A percentile compares a stretch with the other conserved stretches of the same genome.
Evolutionary conservation across 345 rosid genomes (phyloP).

Genomic region (Hypericum androsaemum): DNA sequence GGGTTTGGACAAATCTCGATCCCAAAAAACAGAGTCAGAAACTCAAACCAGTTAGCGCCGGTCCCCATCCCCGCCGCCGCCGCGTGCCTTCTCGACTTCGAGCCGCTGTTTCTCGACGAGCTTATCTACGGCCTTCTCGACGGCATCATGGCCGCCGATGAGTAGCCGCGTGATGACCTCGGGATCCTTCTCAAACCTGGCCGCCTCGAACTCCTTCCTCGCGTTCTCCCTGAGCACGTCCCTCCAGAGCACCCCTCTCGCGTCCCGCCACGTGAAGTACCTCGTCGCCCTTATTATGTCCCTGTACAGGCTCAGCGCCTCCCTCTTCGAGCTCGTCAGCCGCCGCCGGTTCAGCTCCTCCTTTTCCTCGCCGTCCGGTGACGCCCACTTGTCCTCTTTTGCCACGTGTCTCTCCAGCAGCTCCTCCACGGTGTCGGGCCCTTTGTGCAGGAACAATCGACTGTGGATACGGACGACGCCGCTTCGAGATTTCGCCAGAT

Average conservation of each 20-base stretch:
- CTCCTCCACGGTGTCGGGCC: constrained; percentile 80
- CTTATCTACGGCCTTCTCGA: constrained; percentile 58
- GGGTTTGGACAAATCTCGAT: neutral
- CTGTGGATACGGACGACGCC: constrained; percentile 11
- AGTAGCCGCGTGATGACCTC: constrained; percentile 61
- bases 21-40: neutral
- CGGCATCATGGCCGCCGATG: constrained; percentile 76
- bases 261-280: constrained; percentile 70
- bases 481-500: constrained; percentile 5
- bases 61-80: constrained; percentile 14
- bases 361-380: constrained; percentile 52
- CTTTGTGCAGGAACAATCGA: constrained; percentile 34
- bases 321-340: constrained; percentile 58
- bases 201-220: constrained; percentile 76
- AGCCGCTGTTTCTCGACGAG: constrained; percentile 66
- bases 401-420: constrained; percentile 62
- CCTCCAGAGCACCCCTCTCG: constrained; percentile 62
- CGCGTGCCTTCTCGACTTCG: constrained; percentile 43
- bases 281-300: constrained; percentile 77
- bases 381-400: constrained; percentile 35
- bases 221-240: constrained; percentile 75
- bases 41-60: neutral
- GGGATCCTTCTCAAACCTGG: constrained; percentile 74
- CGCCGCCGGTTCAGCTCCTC: constrained; percentile 44
- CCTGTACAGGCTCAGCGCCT: constrained; percentile 71